phyloP scores from a whole-genome alignment of 305 asterid genomes.

The Fraxinus albicans region DNA sequence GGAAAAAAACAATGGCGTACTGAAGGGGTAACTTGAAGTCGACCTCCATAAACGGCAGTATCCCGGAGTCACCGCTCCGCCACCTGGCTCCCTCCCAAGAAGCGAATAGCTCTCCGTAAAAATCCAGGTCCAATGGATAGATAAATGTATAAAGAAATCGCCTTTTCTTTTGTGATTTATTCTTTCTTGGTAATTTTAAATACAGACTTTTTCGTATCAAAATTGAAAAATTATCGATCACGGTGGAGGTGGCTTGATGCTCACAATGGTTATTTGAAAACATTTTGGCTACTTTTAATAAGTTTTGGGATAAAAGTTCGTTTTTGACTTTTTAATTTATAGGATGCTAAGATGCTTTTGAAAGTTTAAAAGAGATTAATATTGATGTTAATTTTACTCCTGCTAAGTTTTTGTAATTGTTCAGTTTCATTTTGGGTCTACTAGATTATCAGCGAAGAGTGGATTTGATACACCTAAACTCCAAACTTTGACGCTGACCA shows the following conservation, averaged over 20 bases:
- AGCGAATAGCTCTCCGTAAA: slow-evolving; percentile 77
- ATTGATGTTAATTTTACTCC: not conserved
- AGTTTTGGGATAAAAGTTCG: not conserved
- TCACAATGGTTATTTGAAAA: not conserved
- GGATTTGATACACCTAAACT: slow-evolving; percentile 76
- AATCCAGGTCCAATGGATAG: slow-evolving; percentile 43
- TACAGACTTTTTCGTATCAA: not conserved
- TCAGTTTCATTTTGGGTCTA: slow-evolving; percentile 10
- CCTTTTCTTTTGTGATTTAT: not conserved
- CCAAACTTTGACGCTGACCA: no score
- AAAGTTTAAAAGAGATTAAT: not conserved
- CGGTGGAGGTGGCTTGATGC: not conserved
- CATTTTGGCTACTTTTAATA: not conserved
- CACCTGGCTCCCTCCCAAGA: slow-evolving; percentile 80
- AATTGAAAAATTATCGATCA: not conserved
- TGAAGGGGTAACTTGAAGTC: no score
- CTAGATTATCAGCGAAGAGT: slow-evolving; percentile 75
- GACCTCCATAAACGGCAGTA: slow-evolving; percentile 43
- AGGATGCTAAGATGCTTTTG: not conserved
- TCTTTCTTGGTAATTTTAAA: not conserved
- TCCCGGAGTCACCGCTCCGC: slow-evolving; percentile 68
- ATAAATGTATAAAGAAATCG: no score
- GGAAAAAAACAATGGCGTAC: slow-evolving; percentile 18
- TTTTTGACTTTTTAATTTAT: not conserved
- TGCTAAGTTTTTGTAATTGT: slow-evolving; percentile 12